A percentile compares a stretch with the other conserved stretches of the same genome.
Conservation (phyloP, 2,329 filamentous ascomycete species). For the Aureobasidium leucospermi region DNA sequence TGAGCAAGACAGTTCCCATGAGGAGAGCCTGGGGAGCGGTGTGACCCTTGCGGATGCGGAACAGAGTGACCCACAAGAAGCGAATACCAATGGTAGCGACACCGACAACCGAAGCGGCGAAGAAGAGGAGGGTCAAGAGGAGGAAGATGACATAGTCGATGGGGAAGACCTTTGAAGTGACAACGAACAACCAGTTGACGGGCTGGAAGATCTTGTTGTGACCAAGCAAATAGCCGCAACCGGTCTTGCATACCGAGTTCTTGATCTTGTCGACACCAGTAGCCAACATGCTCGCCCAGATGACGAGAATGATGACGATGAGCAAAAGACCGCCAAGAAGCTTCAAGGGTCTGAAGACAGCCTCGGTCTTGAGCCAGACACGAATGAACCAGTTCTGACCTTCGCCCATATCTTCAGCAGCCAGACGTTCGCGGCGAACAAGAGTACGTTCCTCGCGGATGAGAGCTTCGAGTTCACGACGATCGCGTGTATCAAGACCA, state of each 20-base stretch:
- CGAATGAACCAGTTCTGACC: conserved; percentile 67
- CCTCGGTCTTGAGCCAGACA: conserved; percentile 71
- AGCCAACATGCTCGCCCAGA: conserved; percentile 90
- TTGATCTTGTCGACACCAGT: conserved; percentile 94
- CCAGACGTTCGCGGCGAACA: conserved; percentile 79
- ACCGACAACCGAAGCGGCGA: conserved; percentile 79
- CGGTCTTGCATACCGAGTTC: conserved; percentile 85
- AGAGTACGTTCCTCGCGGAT: conserved; percentile 87
- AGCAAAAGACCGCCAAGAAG: conserved; percentile 76
- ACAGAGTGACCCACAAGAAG: conserved; percentile 91
- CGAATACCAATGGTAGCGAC: conserved; percentile 84
- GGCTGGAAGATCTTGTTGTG: conserved; percentile 91
- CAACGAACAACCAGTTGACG: conserved; percentile 80
- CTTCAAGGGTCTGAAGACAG: conserved; percentile 80
- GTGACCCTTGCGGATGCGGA: conserved; percentile 80
- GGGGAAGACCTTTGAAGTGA: conserved; percentile 76
- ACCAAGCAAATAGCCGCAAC: conserved; percentile 86
- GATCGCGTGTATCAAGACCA: conserved; percentile 74
- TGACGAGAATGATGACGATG: conserved; percentile 63
- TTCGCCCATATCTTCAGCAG: conserved; percentile 72
- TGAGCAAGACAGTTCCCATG: conserved; percentile 83
- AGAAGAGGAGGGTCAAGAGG: conserved; percentile 76
- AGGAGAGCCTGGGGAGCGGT: conserved; percentile 89
- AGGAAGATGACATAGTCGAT: conserved; percentile 88
- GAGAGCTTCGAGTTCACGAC: conserved; percentile 78